A percentile compares a stretch with the other conserved stretches of the same genome.
Conservation (phyloP, 371 early-diverging fungal species). For the Zopfochytrium polystomum region DNA sequence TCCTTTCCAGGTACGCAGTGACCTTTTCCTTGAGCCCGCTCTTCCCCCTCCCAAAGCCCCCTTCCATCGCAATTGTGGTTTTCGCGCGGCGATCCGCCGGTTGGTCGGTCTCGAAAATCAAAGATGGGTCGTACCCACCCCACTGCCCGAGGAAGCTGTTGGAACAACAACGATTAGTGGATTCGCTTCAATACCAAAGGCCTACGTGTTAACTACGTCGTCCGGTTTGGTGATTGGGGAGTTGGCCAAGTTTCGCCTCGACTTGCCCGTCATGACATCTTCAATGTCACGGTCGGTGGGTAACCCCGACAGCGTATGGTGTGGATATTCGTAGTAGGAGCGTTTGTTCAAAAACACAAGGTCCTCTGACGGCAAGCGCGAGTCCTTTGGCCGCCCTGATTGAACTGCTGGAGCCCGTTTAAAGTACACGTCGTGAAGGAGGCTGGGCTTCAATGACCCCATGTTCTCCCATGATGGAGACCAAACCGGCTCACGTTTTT, state of each 20-base stretch:
- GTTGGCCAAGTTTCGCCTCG: constrained; percentile 61
- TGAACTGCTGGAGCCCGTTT: not conserved
- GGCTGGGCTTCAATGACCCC: constrained; percentile 40
- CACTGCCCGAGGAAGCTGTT: constrained; percentile 36
- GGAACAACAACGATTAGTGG: not conserved
- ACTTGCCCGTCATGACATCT: constrained; percentile 38
- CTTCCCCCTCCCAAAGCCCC: constrained; percentile 48
- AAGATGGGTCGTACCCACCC: constrained; percentile 43
- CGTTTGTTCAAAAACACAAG: constrained; percentile 24
- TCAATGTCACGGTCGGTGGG: constrained; percentile 78
- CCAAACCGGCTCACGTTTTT: constrained; percentile 75
- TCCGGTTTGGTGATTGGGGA: constrained; percentile 58
- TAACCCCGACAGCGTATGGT: constrained; percentile 62
- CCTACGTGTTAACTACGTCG: constrained; percentile 50
- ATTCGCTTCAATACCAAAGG: not conserved
- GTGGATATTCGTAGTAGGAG: constrained; percentile 64
- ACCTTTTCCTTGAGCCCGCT: constrained; percentile 47
- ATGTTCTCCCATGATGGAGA: constrained; percentile 51
- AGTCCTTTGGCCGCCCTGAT: not conserved
- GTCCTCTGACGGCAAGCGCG: constrained; percentile 9
- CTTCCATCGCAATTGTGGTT: constrained; percentile 28
- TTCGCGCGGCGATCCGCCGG: constrained; percentile 7
- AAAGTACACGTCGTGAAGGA: constrained; percentile 60
- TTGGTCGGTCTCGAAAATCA: constrained; percentile 19
- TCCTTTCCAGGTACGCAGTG: constrained; percentile 10